Evolutionary conservation across 1,139 yeast species (phyloP).

Genomic region (Candida labiduridarum): DNA sequence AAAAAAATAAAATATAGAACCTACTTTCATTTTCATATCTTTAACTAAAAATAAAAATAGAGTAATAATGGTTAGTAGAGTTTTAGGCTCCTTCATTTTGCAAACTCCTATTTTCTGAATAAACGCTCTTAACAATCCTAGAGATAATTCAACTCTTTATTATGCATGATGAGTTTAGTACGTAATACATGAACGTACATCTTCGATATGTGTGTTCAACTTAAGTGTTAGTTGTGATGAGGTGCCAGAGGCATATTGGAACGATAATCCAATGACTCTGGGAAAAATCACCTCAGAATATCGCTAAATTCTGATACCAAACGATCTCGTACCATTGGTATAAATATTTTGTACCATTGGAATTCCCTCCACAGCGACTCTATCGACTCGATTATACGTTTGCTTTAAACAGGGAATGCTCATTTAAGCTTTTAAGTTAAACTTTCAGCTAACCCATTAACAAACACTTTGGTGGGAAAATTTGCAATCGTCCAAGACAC

Average conservation of each 20-base stretch:
- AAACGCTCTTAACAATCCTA: too few relatives aligned
- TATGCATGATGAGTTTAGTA: neutral
- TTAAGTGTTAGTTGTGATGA: too few relatives aligned
- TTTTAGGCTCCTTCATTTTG: neutral
- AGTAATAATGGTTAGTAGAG: neutral
- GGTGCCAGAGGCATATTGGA: too few relatives aligned
- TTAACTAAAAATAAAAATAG: neutral
- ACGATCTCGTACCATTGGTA: neutral
- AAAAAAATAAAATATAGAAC: neutral
- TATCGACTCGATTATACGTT: too few relatives aligned
- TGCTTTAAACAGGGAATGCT: neutral
- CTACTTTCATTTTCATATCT: neutral
- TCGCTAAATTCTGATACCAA: neutral
- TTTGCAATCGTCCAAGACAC: neutral
- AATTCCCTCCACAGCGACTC: too few relatives aligned
- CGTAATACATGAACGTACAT: neutral
- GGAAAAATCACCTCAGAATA: too few relatives aligned
- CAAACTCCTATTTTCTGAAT: neutral
- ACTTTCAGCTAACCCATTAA: neutral
- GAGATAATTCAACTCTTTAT: neutral
- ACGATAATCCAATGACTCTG: too few relatives aligned
- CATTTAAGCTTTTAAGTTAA: neutral
- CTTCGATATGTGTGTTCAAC: too few relatives aligned
- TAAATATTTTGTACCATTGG: neutral
- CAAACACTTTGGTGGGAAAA: neutral